A percentile compares a stretch with the other conserved stretches of the same genome.
Conservation (phyloP, 1,284 basidiomycete species). For the Trametes polyzona region DNA sequence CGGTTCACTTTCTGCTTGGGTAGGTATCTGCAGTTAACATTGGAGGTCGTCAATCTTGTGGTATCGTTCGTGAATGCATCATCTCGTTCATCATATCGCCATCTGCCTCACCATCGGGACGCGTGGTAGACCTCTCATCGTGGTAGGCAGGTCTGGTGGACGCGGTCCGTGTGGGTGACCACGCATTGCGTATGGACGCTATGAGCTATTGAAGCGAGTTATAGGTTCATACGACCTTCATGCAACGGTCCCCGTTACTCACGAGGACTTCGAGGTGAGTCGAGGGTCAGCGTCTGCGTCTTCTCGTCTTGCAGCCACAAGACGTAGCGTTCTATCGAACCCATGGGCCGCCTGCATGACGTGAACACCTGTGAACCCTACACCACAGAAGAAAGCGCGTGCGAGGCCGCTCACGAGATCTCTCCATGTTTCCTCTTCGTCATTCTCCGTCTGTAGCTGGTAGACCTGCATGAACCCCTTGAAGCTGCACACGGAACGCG, state of each 20-base stretch:
- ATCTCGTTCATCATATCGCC: background rate
- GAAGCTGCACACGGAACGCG: too few species aligned
- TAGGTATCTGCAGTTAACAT: constrained; percentile 2
- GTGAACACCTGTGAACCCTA: background rate
- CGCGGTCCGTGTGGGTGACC: too few species aligned
- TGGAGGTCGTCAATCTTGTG: constrained; percentile 2
- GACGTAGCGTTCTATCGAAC: constrained; percentile 65
- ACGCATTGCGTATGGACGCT: too few species aligned
- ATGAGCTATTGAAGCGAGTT: constrained; percentile 8
- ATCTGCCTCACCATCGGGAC: too few species aligned
- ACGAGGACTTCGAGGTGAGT: constrained; percentile 1
- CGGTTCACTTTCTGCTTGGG: background rate
- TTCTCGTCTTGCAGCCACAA: constrained; percentile 63
- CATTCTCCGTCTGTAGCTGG: constrained; percentile 79
- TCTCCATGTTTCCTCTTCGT: constrained; percentile 82
- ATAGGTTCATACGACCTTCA: background rate
- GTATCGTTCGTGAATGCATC: constrained; percentile 7
- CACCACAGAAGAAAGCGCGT: too few species aligned
- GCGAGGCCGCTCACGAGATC: constrained; percentile 58
- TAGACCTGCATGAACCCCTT: constrained; percentile 82
- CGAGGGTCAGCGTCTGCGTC: constrained; percentile 37
- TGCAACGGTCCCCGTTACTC: background rate
- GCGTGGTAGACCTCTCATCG: too few species aligned
- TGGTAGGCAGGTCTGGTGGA: too few species aligned
- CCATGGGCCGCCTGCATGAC: constrained; percentile 65